A percentile compares a stretch with the other conserved stretches of the same genome.
phyloP scores from a whole-genome alignment of 1,284 basidiomycete genomes.

The Ceratobasidium papillatum region DNA sequence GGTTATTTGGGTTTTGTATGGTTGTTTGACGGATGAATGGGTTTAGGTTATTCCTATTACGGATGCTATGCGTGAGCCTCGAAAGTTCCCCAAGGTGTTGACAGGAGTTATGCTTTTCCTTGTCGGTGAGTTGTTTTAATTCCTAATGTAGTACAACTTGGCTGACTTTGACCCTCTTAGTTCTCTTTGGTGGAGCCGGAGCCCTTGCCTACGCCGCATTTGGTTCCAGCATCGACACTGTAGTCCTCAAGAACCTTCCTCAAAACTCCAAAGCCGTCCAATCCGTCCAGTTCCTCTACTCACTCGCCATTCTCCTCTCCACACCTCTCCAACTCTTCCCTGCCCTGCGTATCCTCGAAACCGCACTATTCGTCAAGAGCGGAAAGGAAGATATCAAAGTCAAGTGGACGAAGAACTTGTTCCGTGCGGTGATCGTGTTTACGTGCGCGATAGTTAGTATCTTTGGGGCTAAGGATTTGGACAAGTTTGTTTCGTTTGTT shows the following conservation, averaged over 20 bases:
- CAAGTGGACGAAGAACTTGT: constrained; percentile 93
- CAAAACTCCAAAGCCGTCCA: constrained; percentile 88
- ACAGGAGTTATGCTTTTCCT: constrained; percentile 91
- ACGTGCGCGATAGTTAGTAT: constrained; percentile 81
- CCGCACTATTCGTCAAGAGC: constrained; percentile 88
- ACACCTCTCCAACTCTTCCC: constrained; percentile 97
- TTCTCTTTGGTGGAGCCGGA: constrained; percentile 92
- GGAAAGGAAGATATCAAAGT: constrained; percentile 76
- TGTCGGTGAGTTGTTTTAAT: constrained; percentile 58
- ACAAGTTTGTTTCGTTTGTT: constrained; percentile 96
- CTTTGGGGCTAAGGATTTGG: constrained; percentile 87
- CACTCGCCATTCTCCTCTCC: constrained; percentile 93
- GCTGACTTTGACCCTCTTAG: constrained; percentile 51
- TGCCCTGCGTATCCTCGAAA: constrained; percentile 96
- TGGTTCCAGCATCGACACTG: constrained; percentile 88
- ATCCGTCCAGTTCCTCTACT: constrained; percentile 87
- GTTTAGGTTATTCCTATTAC: constrained; percentile 89
- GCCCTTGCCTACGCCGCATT: constrained; percentile 89
- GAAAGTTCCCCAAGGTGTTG: constrained; percentile 88
- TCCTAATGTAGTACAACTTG: constrained; percentile 41
- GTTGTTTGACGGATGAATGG: background rate
- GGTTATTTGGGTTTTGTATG: background rate
- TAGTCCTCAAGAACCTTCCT: constrained; percentile 95
- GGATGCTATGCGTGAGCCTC: constrained; percentile 94
- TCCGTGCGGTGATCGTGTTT: constrained; percentile 81